Evolutionary conservation across 345 rosid genomes (phyloP), one percentile per base, ranked within the genome.

Genomic region (Camelina neglecta): DNA sequence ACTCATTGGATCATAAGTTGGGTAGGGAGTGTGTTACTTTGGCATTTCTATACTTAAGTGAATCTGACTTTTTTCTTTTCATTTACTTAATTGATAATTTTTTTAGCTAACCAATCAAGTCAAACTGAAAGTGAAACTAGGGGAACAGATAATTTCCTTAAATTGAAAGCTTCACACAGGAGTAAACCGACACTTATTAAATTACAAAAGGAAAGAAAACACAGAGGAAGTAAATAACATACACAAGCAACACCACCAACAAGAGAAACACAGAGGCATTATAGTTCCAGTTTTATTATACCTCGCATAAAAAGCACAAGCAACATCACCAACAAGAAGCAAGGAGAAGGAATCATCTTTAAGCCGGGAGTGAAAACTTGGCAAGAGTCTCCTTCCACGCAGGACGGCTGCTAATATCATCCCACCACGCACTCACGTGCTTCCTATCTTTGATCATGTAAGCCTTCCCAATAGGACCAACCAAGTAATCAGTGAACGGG

Each of bases 391-490:
- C 86, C 79, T 85, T 83, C 90, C 90, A 86, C 6, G 90, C 87
- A 24, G 92, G 89, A 61, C 95, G 84, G 82, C 21, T 81, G 35
- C 86, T 83, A 69, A 89, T 89, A 9, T 83, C 81, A 33, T 87
- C 85, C 92, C 95, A 86, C 95, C 90, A 89, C 0, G 81, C 81
- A 42, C 86, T 85, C 42, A 85, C 87, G 49, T 86, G 85, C 69
- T 87, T 83, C 85, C 92, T 85, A n/a, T 81, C 80, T 69, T 77
- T 78, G 33, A 87, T 84, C 89, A 89, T 5, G 57, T 84, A 63
- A 73, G 80, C 83, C 73, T 84, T 87, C 26, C 77, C 72, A 53
- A 86, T 80, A 1, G 75, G 83, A 24, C 86, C 88, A 18, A 91
- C 85, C 85, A 91, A 58, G 77, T 84, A 85, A 11, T 89, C 83